These are phyloP conservation scores for Copromyces sp. DNA, from an alignment of 495 filamentous ascomycete species.

Conservation along the genomic window DNA sequence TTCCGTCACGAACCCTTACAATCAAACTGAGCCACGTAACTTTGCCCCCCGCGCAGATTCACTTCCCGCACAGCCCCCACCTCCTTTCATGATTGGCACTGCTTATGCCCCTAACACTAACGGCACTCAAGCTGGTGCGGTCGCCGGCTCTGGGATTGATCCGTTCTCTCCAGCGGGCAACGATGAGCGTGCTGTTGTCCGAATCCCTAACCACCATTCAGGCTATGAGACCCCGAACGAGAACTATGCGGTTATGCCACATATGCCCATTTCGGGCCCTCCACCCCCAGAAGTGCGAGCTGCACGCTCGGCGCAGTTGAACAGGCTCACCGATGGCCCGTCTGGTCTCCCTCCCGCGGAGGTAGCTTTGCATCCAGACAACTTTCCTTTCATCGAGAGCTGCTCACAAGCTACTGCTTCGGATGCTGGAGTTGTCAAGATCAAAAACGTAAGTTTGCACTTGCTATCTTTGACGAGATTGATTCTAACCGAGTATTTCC, in stretches of 20 bases:
- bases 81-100: neutral
- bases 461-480: neutral
- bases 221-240: neutral
- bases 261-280: neutral
- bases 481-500: neutral
- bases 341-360: constrained; percentile 20
- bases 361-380: constrained; percentile 19
- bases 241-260: neutral
- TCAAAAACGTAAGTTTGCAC: constrained; percentile 24
- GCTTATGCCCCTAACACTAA: neutral
- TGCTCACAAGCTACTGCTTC: constrained; percentile 4
- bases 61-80: neutral
- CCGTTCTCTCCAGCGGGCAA: neutral
- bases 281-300: constrained; percentile 5
- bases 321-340: constrained; percentile 13
- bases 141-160: neutral
- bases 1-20: constrained; percentile 5
- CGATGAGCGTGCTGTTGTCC: neutral
- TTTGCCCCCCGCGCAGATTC: constrained; percentile 11
- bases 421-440: constrained; percentile 22
- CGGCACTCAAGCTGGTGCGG: neutral
- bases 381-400: constrained; percentile 36
- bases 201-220: neutral
- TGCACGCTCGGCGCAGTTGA: constrained; percentile 21
- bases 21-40: constrained; percentile 17